Base-by-base conservation (phyloP, 805 yeast species). In the Metschnikowia cubensis region DNA sequence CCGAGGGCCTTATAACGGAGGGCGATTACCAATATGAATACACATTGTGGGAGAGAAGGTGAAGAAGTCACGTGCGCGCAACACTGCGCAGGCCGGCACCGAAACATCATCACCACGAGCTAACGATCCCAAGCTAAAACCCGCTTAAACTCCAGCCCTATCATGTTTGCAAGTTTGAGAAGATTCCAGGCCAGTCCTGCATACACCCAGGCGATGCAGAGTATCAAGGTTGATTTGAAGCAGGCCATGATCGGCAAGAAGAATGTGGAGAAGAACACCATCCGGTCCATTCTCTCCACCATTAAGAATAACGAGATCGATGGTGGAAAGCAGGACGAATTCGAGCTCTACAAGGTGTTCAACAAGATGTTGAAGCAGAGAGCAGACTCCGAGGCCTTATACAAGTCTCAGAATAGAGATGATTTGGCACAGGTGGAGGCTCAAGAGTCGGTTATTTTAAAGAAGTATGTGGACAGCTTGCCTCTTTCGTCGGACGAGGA, bases 381-480 rank as follows among this genome's bases (percentile, higher is more conserved):
- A 53, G 58, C 55, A 25, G 81, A 79, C 50, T 75, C 85, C 0
- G 74, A 75, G 40, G 67, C 62, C 10, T 80, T 80, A 57, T 83
- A 76, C 58, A 44, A 56, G 11, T 63, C 66, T 15, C 77, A 77
- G 46, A 63, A 69, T 8, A 74, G 88, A 55, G 62, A 58, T 2
- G 87, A 83, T 52, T 65, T 83, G 51, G 83, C 75, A 1, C 76
- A 71, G n/a, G 75, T 73, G 48, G 88, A 83, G 64, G 56, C 62
- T 20, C 60, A 64, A 17, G 85, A 83, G 63, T 58, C 74, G 29
- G 63, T 53, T 0, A 60, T 80, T 33, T 71, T 83, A 38, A 56
- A 74, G 25, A 56, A 60, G 14, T 75, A 80, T 45, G 57, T 74
- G 42, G 43, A 51, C 1, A 56, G 64, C 29, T 62, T 83, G 20